These are phyloP conservation scores for Pleurostoma richardsiae DNA, from an alignment of 2,329 filamentous ascomycete genomes.

Conservation along the genomic window DNA sequence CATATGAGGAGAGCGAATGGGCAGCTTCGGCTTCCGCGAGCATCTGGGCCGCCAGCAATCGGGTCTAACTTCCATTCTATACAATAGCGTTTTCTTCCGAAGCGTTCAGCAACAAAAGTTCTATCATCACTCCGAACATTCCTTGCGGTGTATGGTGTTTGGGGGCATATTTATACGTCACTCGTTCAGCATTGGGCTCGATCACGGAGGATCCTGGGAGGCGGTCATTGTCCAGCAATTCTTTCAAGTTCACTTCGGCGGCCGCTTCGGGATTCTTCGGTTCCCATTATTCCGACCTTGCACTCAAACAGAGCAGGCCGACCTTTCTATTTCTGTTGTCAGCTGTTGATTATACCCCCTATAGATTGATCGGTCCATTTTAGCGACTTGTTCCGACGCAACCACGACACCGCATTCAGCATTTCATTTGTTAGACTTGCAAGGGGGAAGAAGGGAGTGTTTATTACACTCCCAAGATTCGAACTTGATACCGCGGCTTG, in stretches of 20 bases:
- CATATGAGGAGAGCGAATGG: conserved; percentile 93
- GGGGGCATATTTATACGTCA: conserved; percentile 4
- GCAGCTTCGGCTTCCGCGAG: conserved; percentile 75
- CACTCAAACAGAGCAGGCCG: too few species aligned
- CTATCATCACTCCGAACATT: not conserved
- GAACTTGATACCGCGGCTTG: too few species aligned
- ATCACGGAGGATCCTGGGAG: too few species aligned
- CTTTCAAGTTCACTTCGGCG: too few species aligned
- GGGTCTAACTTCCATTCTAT: conserved; percentile 39
- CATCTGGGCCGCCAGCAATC: conserved; percentile 69
- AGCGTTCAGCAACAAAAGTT: conserved; percentile 3
- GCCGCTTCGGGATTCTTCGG: too few species aligned
- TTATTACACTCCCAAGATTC: too few species aligned
- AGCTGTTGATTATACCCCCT: conserved; percentile 6
- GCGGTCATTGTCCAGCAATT: too few species aligned
- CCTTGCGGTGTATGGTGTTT: conserved; percentile 3
- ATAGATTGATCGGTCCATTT: conserved; percentile 9
- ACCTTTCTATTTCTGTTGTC: too few species aligned
- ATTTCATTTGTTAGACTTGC: too few species aligned
- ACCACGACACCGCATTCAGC: too few species aligned
- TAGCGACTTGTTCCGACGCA: not conserved
- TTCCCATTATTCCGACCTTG: too few species aligned
- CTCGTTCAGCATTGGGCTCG: not conserved
- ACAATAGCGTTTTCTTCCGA: conserved; percentile 1
- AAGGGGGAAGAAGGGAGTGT: too few species aligned